Base-by-base conservation (phyloP, 306 rosid genomes). In the Betula pendula region DNA sequence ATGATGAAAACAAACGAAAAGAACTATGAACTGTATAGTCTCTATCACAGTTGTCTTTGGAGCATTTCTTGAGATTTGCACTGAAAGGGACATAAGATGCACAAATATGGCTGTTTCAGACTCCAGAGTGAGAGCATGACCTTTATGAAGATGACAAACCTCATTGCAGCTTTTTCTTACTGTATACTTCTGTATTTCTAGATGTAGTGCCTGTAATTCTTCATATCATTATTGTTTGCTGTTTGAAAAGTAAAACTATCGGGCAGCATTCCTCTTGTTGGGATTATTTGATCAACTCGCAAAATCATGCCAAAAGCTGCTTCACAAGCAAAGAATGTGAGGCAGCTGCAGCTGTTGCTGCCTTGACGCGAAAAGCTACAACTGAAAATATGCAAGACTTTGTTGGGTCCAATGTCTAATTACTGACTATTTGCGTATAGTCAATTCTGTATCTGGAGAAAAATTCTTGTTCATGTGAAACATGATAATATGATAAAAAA, bases 121-220 rank as follows among this genome's bases (percentile, higher is more conserved):
- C 60, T n/a, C 25, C 27, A 53, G 60, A 53, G 60, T n/a, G 55
- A 49, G n/a, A 49, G 55, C 55, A 49, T 49, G 55, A 49, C 55
- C 55, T 49, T 16, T 3, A 20, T 53, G 48, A 44, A 44, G 13
- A 44, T 44, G 48, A 8, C 48, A 7, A 44, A 44, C 48, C 48
- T 44, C 48, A 8, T 44, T 44, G 13, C 48, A 44, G 48, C 48
- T 8, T 44, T 44, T 11, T 44, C 48, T 44, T 44, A 7, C 2
- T 44, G 48, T 44, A 11, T 44, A 44, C 48, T 44, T 44, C 2
- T 44, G 48, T 44, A 44, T 44, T 44, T 44, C 48, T 44, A 11
- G 48, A 8, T 44, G 48, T 2, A 7, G 13, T 44, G 48, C 48
- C 12, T 44, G 48, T 44, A 44, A 44, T 44, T 44, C 5, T 35